Evolutionary conservation across 2,329 filamentous ascomycete genomes (phyloP), one percentile per base, ranked within the genome.

Genomic region (Diaporthe sp.): DNA sequence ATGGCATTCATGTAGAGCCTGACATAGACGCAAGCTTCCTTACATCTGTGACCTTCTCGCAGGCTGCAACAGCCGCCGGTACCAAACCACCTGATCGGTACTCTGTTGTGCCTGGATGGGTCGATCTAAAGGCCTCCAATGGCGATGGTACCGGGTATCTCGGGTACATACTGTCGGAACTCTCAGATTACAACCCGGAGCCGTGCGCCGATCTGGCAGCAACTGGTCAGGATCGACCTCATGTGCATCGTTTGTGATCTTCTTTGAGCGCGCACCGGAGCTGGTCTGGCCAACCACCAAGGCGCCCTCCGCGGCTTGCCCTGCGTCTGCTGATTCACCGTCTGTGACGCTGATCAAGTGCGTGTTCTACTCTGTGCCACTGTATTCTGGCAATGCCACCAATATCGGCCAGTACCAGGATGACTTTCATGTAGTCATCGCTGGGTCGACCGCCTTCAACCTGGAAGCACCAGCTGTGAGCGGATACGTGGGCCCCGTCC

Each of bases 301-400:
- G 42, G 67, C 53, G 15, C 75, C 77, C 31, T 63, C 77, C 39
- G 22, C 68, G 20, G 60, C 61, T 37, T 78, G 78, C 53, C 76
- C 76, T 25, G 78, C 71, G 58, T 34, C 58, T 25, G 68, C 53
- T 42, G 53, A 55, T 42, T 76, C 77, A 22, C 51, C 76, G 2
- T 76, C 76, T 4, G 76, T 73, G 58, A 78, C 78, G 22, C 53
- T 78, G 34, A 78, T 79, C 76, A 78, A 77, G 71, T 79, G 78
- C 60, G 73, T 61, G 55, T 78, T 79, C 75, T 78, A 76, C 67
- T 74, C 73, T 42, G 73, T 73, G 63, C 58, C 72, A 8, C 39
- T 78, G 28, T 34, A 60, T 47, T 49, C 67, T 22, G 47, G 31
- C 10, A 55, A 68, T 13, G 76, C 76, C n/a, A 77, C 71, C 39